Conservation (phyloP, 139 green algal genomes). For the Desmodesmus armatus region DNA sequence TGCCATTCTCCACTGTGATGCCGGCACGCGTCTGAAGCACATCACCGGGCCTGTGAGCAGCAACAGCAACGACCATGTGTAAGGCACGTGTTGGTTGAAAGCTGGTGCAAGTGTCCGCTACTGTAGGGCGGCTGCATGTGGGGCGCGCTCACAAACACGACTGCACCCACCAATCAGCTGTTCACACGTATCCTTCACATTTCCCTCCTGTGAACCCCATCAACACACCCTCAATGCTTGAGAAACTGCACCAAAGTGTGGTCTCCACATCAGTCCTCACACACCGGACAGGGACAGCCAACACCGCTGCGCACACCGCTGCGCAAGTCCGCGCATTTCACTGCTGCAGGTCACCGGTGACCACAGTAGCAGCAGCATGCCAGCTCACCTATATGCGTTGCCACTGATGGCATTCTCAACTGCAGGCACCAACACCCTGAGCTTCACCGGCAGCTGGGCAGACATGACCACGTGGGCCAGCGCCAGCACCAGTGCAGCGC, state of each 20-base stretch:
- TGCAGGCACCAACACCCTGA: constrained; percentile 68
- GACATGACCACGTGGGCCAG: constrained; percentile 66
- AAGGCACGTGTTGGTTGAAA: no score
- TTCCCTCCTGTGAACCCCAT: no score
- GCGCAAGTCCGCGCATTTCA: constrained; percentile 38
- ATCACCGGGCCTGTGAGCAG: constrained; percentile 26
- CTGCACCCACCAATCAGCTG: no score
- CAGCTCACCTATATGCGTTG: constrained; percentile 51
- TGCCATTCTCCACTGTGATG: constrained; percentile 71
- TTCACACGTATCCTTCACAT: no score
- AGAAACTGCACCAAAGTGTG: no score
- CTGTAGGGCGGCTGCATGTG: no score
- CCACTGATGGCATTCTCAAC: constrained; percentile 73
- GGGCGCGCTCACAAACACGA: no score
- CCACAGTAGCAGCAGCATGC: not conserved
- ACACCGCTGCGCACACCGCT: not conserved
- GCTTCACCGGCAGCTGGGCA: constrained; percentile 48
- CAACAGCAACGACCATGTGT: no score
- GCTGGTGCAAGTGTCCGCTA: no score
- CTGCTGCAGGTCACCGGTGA: not conserved
- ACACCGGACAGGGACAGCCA: not conserved
- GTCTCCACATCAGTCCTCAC: no score
- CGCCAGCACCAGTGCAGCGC: constrained; percentile 66
- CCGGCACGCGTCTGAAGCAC: constrained; percentile 64
- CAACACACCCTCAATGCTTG: no score